Percentiles rank a stretch among this genome's conserved stretches.
phyloP scores from a whole-genome alignment of 495 filamentous ascomycete genomes.

The Aspergillus sparsus region DNA sequence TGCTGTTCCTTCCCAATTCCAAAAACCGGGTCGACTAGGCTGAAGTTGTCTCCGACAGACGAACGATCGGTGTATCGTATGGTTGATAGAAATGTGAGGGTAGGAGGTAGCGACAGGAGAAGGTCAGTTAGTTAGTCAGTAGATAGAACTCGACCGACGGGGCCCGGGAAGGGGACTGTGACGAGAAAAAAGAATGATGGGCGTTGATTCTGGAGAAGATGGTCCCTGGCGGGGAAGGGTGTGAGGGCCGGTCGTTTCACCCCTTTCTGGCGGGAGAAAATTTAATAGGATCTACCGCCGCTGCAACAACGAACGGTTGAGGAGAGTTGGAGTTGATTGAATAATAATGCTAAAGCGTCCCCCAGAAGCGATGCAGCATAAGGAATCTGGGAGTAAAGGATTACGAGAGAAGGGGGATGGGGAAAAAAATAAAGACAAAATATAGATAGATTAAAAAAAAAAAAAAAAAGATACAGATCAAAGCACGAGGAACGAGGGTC shows the following conservation, averaged over 20 bases:
- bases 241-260: slow-evolving; percentile 27
- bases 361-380: too few species aligned
- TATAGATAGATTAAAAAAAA: not conserved
- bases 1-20: not conserved
- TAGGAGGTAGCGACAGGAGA: slow-evolving; percentile 11
- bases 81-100: not conserved
- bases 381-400: too few species aligned
- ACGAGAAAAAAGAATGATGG: slow-evolving; percentile 17
- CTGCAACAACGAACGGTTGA: slow-evolving; percentile 9
- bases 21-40: not conserved
- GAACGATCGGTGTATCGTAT: not conserved
- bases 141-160: slow-evolving; percentile 15
- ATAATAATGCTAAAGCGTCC: not conserved
- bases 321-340: slow-evolving; percentile 1
- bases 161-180: slow-evolving; percentile 5
- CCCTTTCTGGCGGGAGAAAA: slow-evolving; percentile 23
- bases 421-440: not conserved
- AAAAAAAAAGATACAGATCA: not conserved
- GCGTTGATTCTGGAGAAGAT: slow-evolving; percentile 13
- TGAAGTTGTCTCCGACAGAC: not conserved
- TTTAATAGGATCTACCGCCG: slow-evolving; percentile 21
- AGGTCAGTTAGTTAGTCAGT: slow-evolving; percentile 1
- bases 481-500: slow-evolving; percentile 7
- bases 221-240: slow-evolving; percentile 25
- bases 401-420: not conserved